Conservation (phyloP, 768 basidiomycete genomes). For the Trametes cubensis region DNA sequence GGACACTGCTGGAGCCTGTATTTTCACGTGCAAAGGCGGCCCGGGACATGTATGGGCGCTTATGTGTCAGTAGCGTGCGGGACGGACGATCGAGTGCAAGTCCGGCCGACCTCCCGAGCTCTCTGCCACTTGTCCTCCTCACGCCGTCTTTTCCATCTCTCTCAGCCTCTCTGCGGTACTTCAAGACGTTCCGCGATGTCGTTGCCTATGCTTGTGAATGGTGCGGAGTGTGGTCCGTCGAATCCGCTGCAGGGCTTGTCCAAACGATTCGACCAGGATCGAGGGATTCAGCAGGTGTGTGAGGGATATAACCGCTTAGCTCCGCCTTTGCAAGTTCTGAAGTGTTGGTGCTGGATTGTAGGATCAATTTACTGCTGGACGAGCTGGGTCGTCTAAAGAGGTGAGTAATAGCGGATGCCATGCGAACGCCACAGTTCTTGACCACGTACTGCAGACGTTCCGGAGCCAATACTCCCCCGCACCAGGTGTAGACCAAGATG, state of each 20-base stretch:
- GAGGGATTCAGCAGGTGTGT: slow-evolving; percentile 75
- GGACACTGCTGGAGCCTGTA: neutral
- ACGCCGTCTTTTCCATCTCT: neutral
- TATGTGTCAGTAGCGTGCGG: slow-evolving; percentile 4
- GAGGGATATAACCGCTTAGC: neutral
- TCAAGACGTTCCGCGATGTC: slow-evolving; percentile 52
- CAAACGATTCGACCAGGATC: slow-evolving; percentile 78
- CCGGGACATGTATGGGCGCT: slow-evolving; percentile 10
- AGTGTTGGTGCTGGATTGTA: slow-evolving; percentile 29
- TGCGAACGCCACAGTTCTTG: neutral
- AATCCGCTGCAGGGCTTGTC: slow-evolving; percentile 81
- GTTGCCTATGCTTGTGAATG: slow-evolving; percentile 74
- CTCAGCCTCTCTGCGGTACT: neutral
- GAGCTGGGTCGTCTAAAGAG: slow-evolving; percentile 65
- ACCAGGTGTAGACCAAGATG: slow-evolving; percentile 60
- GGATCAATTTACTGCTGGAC: slow-evolving; percentile 71
- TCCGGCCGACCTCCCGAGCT: neutral
- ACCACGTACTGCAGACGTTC: slow-evolving; percentile 52
- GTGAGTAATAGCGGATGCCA: slow-evolving; percentile 39
- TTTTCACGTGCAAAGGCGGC: slow-evolving; percentile 5
- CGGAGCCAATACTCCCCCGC: slow-evolving; percentile 52
- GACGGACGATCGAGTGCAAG: neutral
- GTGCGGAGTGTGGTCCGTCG: slow-evolving; percentile 82
- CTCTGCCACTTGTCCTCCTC: slow-evolving; percentile 3
- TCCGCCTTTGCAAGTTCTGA: neutral